A percentile compares a stretch with the other conserved stretches of the same genome.
phyloP scores from a whole-genome alignment of 2,329 filamentous ascomycete species.

The Cladosporium sp. region DNA sequence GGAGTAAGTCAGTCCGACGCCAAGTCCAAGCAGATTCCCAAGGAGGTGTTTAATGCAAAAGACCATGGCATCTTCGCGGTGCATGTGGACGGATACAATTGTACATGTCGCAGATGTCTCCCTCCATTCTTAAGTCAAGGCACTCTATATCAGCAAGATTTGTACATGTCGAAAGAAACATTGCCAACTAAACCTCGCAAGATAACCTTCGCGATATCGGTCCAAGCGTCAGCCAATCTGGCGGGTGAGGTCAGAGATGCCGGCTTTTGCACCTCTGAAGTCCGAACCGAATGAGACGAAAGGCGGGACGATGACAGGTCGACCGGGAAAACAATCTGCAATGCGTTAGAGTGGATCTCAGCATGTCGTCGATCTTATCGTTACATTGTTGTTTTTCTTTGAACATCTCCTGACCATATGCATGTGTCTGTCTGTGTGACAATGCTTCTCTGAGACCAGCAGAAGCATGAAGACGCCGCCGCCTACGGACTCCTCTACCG shows the following conservation, averaged over 20 bases:
- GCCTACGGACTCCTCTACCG: background rate
- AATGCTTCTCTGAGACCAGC: background rate
- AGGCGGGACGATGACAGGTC: slow-evolving; percentile 11
- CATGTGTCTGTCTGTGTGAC: background rate
- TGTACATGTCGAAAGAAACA: too few relatives aligned
- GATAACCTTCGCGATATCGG: background rate
- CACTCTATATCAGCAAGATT: too few relatives aligned
- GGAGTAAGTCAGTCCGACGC: too few relatives aligned
- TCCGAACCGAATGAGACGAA: slow-evolving; percentile 2
- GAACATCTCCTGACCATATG: background rate
- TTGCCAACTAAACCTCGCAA: background rate
- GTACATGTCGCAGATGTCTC: too few relatives aligned
- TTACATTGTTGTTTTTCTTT: background rate
- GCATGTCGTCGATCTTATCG: background rate
- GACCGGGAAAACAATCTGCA: background rate
- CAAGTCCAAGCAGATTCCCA: too few relatives aligned
- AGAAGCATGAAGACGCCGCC: slow-evolving; percentile 6
- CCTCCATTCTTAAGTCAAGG: too few relatives aligned
- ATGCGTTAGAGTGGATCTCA: background rate
- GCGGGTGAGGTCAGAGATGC: background rate
- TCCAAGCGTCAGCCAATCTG: background rate
- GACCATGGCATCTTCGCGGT: too few relatives aligned
- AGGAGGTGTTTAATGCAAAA: too few relatives aligned
- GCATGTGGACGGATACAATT: too few relatives aligned
- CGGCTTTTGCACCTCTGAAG: background rate